Conservation (phyloP, 441 rosid genomes). For the Brassica hybrid region DNA sequence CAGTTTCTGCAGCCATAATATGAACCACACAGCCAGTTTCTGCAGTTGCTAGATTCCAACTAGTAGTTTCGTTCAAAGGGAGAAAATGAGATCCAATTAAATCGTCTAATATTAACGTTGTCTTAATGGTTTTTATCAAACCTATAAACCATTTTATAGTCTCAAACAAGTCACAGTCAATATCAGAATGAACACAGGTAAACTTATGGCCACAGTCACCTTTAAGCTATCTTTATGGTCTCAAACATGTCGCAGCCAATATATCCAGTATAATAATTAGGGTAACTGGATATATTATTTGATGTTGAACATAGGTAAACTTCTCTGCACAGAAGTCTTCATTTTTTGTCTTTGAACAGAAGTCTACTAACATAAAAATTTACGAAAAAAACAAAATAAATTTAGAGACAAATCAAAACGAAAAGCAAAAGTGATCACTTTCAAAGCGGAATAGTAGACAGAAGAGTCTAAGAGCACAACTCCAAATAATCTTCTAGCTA, state of each 20-base stretch:
- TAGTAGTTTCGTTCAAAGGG: not conserved
- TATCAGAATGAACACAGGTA: not conserved
- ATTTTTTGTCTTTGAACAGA: not conserved
- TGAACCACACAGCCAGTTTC: not conserved
- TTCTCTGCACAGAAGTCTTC: not conserved
- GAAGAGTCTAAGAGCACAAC: not conserved
- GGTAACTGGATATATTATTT: not conserved
- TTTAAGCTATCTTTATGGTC: not conserved
- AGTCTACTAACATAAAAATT: not conserved
- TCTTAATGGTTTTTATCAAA: not conserved
- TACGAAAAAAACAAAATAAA: not conserved
- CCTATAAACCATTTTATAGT: not conserved
- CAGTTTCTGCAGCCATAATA: too few relatives aligned
- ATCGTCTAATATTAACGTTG: not conserved
- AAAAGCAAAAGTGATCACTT: not conserved
- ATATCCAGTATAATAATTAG: not conserved
- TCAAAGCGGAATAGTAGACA: not conserved
- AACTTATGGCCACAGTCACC: not conserved
- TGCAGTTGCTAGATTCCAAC: not conserved
- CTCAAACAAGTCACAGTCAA: not conserved
- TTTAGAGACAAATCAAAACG: not conserved
- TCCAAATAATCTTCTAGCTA: not conserved
- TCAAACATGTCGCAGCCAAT: not conserved
- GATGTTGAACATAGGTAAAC: not conserved
- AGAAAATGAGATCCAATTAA: not conserved